Evolutionary conservation across 2,329 filamentous ascomycete species (phyloP).

Genomic region (Phialophora expanda): DNA sequence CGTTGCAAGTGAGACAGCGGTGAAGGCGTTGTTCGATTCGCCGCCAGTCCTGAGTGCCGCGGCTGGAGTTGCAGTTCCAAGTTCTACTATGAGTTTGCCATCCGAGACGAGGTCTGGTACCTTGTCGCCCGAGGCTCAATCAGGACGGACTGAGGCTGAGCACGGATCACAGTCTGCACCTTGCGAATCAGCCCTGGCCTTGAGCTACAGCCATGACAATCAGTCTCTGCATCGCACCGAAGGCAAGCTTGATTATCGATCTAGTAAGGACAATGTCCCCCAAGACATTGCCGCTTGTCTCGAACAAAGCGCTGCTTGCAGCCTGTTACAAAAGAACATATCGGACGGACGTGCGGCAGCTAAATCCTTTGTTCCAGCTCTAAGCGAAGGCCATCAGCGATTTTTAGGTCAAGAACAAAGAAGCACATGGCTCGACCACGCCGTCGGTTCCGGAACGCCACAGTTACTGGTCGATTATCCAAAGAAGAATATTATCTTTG

Average conservation of each 20-base stretch:
- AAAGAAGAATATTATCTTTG: background rate
- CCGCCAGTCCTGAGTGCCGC: background rate
- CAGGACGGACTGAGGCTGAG: background rate
- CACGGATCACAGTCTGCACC: background rate
- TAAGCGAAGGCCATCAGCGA: background rate
- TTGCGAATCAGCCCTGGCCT: background rate
- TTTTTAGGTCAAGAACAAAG: conserved; percentile 14
- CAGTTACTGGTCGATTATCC: background rate
- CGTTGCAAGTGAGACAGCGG: background rate
- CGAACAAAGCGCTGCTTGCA: conserved; percentile 4
- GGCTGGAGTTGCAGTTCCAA: background rate
- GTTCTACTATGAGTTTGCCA: background rate
- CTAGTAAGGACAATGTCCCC: too few species aligned
- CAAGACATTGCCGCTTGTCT: background rate
- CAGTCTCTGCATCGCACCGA: background rate
- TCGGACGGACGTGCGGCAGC: background rate
- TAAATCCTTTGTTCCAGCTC: conserved; percentile 12
- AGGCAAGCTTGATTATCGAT: background rate
- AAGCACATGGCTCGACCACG: conserved; percentile 5
- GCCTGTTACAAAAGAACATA: background rate
- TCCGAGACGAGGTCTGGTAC: background rate
- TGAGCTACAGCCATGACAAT: background rate
- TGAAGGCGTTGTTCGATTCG: background rate
- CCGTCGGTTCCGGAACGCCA: background rate
- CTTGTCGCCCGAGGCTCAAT: background rate